phyloP scores from a whole-genome alignment of 176 grass and related monocot species.

The Phoenix dactylifera region DNA sequence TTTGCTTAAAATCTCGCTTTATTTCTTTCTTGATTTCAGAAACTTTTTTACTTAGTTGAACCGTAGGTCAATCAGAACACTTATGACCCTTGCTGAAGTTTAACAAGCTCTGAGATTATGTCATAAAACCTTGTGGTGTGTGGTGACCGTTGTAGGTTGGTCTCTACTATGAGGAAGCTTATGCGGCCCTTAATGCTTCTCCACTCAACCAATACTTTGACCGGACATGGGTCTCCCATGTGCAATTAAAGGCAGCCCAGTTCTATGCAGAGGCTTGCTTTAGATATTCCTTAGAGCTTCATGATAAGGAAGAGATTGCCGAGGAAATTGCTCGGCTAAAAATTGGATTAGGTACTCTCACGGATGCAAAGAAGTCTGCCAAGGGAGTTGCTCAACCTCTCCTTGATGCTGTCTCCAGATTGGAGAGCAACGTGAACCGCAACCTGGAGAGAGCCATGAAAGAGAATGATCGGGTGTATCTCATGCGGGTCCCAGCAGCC shows the following conservation, averaged over 20 bases:
- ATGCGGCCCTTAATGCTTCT: conserved; percentile 30
- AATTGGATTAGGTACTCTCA: conserved; percentile 31
- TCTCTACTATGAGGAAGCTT: conserved; percentile 64
- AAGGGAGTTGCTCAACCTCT: conserved; percentile 44
- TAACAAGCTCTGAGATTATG: too few relatives aligned
- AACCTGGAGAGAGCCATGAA: conserved; percentile 27
- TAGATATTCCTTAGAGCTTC: conserved; percentile 37
- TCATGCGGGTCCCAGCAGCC: conserved; percentile 34
- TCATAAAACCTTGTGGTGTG: too few relatives aligned
- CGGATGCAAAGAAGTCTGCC: conserved; percentile 38
- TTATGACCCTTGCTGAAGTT: too few relatives aligned
- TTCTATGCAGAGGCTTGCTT: conserved; percentile 60
- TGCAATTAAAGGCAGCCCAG: conserved; percentile 56
- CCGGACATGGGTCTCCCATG: conserved; percentile 57
- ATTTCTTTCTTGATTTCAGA: too few relatives aligned
- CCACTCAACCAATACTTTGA: conserved; percentile 61
- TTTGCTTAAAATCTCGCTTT: too few relatives aligned
- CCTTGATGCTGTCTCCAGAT: conserved; percentile 20
- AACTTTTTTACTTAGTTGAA: too few relatives aligned
- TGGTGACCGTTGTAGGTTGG: conserved; percentile 45
- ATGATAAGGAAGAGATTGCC: conserved; percentile 58
- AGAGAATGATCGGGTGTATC: conserved; percentile 36
- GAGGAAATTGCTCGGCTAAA: conserved; percentile 58
- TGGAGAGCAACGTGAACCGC: conserved; percentile 26
- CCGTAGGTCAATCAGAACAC: too few relatives aligned